Evolutionary conservation across 352 stramenopile genomes (phyloP), one percentile per base, ranked within the genome.

Genomic region (Globisporangium radiosum): DNA sequence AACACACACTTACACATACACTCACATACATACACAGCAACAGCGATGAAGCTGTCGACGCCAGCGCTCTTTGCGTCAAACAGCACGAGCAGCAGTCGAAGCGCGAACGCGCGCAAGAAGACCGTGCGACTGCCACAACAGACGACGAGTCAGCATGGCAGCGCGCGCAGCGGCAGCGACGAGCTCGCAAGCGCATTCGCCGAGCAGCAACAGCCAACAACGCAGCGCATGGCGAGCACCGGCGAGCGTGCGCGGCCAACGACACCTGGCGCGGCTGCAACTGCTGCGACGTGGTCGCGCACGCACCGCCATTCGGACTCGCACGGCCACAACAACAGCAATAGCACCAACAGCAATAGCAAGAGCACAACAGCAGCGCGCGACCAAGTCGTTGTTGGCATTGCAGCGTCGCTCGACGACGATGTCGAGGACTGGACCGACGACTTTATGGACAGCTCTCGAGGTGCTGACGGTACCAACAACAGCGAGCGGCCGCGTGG

Each of bases 401-500:
- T 92, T 56, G 66, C 81, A 2, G 80, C 83, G 0, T 82, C 80
- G 10, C 66, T 63, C 15, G 80, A 86, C 36, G 83, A 90, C 56
- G 83, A 78, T 38, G 66, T 92, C 1, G 83, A 92, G 60, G 83
- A 92, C 69, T 92, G 83, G 83, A 89, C 70, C 62, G 71, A 69
- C 25, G 83, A 92, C 51, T 85, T 85, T 47, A 45, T 80, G 17
- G 56, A 72, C 53, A 63, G 57, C 53, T 45, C 49, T 13, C 56
- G 17, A 9, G 9, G 48, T 8, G 40, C 40, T 13, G 40, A 13
- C 40, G 11, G 40, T 13, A 44, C 7, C 40, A 44, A 44, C 40
- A 44, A 44, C 50, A 44, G 60, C 33, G 59, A 52, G 19, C 42
- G 40, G 10, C 51, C 42, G 33, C 44, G 42, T 8, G 4, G 10